Evolutionary conservation across 1,284 basidiomycete species (phyloP).

Genomic region (Dichomitus squalens): DNA sequence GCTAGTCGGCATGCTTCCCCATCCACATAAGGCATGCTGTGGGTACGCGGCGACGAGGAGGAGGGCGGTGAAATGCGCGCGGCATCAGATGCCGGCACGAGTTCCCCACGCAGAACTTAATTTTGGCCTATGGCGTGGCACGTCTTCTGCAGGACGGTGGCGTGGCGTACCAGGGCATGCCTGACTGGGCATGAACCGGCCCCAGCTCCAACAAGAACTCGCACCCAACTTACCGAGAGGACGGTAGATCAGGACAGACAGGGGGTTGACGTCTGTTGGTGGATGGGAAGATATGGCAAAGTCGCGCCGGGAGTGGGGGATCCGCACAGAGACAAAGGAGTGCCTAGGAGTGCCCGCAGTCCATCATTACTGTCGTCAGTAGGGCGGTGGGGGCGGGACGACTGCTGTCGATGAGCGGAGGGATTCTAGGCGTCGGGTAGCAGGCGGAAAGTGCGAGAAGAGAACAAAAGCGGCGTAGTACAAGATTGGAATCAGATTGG

Average conservation of each 20-base stretch:
- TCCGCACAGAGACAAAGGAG: neutral
- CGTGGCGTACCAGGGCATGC: conserved; percentile 3
- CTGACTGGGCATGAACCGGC: conserved; percentile 17
- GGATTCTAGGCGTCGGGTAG: neutral
- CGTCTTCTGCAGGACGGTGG: conserved; percentile 2
- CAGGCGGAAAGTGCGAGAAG: neutral
- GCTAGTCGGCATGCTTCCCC: conserved; percentile 13
- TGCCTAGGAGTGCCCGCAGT: neutral
- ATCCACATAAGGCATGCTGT: conserved; percentile 15
- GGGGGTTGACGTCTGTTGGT: conserved; percentile 21
- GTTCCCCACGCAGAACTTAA: conserved; percentile 21
- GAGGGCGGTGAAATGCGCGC: conserved; percentile 21
- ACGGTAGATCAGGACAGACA: conserved; percentile 22
- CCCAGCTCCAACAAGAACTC: conserved; percentile 6
- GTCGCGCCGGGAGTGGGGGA: neutral
- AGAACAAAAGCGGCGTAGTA: conserved; percentile 1
- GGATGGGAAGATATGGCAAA: conserved; percentile 18
- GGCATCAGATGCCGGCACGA: conserved; percentile 25
- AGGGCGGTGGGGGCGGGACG: neutral
- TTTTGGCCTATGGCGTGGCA: conserved; percentile 16
- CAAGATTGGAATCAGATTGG: conserved; percentile 29
- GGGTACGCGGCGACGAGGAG: conserved; percentile 17
- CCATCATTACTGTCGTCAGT: neutral
- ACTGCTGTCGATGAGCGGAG: neutral
- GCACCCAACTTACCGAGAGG: conserved; percentile 21